Evolutionary conservation across 2,329 filamentous ascomycete species (phyloP).

Genomic region (Ophiostoma australiae): DNA sequence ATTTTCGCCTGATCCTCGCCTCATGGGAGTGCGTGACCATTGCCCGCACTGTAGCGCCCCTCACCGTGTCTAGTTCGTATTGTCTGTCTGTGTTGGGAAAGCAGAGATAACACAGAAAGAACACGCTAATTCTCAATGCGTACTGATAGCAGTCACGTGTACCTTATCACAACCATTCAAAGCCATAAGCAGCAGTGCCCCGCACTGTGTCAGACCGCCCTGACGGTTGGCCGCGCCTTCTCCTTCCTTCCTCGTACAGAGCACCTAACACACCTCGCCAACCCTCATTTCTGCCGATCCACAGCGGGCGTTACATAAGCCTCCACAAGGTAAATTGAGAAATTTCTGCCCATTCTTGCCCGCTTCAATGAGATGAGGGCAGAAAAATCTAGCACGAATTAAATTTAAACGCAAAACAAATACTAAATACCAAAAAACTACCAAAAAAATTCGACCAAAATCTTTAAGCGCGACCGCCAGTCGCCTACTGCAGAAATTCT

Average conservation of each 20-base stretch:
- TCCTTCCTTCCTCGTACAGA: background rate
- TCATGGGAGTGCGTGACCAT: background rate
- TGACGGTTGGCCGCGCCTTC: background rate
- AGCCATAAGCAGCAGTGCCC: background rate
- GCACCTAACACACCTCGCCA: background rate
- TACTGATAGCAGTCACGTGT: background rate
- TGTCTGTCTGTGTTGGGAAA: background rate
- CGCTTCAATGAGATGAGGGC: background rate
- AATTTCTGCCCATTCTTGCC: background rate
- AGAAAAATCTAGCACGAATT: slow-evolving; percentile 1
- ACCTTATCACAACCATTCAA: background rate
- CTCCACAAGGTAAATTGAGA: slow-evolving; percentile 7
- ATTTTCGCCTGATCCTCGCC: background rate
- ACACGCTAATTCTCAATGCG: background rate
- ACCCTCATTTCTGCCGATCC: slow-evolving; percentile 12
- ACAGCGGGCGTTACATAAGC: slow-evolving; percentile 12
- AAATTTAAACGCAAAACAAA: background rate
- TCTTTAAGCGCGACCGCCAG: slow-evolving; percentile 6
- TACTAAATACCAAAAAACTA: background rate
- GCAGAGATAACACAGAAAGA: background rate
- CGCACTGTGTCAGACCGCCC: slow-evolving; percentile 16
- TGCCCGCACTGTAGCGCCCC: background rate
- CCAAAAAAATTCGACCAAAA: slow-evolving; percentile 14
- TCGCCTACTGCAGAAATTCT: background rate
- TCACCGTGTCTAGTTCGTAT: slow-evolving; percentile 5